Base-by-base conservation (phyloP, 768 basidiomycete species). In the Candolleomyces efflorescens region DNA sequence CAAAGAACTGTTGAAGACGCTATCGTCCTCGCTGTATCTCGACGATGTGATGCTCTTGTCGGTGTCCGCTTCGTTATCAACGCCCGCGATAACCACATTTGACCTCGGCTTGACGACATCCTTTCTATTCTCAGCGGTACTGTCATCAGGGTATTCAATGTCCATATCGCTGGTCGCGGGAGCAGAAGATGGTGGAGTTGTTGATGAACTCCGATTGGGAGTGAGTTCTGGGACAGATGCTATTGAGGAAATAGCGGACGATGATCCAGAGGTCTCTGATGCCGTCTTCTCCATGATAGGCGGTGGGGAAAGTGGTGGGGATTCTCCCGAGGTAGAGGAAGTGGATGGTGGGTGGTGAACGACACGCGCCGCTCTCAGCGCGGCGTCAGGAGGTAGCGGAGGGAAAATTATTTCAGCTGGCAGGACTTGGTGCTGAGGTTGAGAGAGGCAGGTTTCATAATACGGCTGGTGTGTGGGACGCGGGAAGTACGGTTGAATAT, bases 381-480 rank as follows among this genome's bases (percentile, higher is more conserved):
- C 57, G 17, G 57, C 57, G 12, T 70, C 72, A 5, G 83, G 72
- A 15, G 89, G 89, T 3, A 90, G 70, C 1, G 87, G 86, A 51
- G 89, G 89, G 68, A 90, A 90, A 36, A 90, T 82, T 27, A 89
- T 76, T 32, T 88, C 89, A 7, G 84, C 77, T 5, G 85, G 65
- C 48, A 73, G 72, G 11, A 65, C 65, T 53, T 81, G 79, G 15
- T 76, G 74, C 58, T 77, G 75, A 11, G 74, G 65, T 15, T 51
- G 49, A 13, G 50, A 32, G 45, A 81, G 58, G 58, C 83, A 85
- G 39, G 78, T 81, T 52, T 83, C 82, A 65, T 89, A 89, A 67
- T 90, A 90, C 0, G 88, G 83, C 63, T 90, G 89, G 61, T 88
- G 87, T 11, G 82, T 83, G 9, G 83, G 78, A 10, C 81, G 79